Percentiles rank a stretch among this genome's conserved stretches.
phyloP scores from a whole-genome alignment of 164 flowering plant genomes.

The Sextonia rubra region DNA sequence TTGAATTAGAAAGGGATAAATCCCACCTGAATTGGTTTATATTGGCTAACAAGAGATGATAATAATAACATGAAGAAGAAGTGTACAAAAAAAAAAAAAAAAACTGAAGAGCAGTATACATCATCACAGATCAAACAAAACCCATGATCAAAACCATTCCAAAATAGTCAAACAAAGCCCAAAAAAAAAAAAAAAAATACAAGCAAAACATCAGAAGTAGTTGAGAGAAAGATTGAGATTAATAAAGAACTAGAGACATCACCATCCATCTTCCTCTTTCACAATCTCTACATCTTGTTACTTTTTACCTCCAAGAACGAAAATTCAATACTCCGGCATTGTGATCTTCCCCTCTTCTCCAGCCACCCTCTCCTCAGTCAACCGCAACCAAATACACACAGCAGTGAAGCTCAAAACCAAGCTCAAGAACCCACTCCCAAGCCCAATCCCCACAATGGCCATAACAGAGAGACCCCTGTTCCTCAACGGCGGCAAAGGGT shows the following conservation, averaged over 20 bases:
- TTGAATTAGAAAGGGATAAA: not conserved
- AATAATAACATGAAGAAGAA: not conserved
- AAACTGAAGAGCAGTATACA: not conserved
- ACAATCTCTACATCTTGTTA: not conserved
- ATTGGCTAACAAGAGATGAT: not conserved
- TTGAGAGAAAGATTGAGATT: not conserved
- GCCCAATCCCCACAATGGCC: conserved; percentile 87
- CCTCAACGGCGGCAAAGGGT: conserved; percentile 63
- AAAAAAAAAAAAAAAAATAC: not conserved
- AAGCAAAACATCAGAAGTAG: not conserved
- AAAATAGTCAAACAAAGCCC: conserved; percentile 6
- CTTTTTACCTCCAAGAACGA: not conserved
- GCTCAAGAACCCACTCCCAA: conserved; percentile 87
- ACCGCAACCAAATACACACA: conserved; percentile 88
- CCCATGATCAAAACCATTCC: not conserved
- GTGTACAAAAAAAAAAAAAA: too few species aligned
- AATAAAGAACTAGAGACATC: not conserved
- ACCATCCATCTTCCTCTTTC: not conserved
- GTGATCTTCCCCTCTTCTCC: conserved; percentile 63
- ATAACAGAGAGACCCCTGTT: conserved; percentile 53
- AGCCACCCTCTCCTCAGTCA: conserved; percentile 58
- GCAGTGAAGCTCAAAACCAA: conserved; percentile 78
- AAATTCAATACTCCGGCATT: not conserved
- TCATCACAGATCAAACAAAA: not conserved
- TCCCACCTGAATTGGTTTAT: not conserved